A percentile compares a stretch with the other conserved stretches of the same genome.
phyloP scores from a whole-genome alignment of 2,329 filamentous ascomycete genomes.

The Salinomyces thailandicus region DNA sequence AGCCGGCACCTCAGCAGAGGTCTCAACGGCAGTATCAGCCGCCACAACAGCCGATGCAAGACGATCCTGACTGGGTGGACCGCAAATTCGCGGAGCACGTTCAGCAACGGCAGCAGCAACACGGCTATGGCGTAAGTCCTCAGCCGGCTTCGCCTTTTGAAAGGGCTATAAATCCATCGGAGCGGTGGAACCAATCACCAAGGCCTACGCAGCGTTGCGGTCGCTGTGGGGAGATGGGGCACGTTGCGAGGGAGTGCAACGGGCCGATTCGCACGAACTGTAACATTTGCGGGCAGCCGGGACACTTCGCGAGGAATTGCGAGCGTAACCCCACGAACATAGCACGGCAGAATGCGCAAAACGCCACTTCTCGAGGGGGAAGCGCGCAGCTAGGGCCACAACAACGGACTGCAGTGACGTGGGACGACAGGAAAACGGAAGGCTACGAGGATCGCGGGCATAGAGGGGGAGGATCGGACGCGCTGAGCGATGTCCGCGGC shows the following conservation, averaged over 20 bases:
- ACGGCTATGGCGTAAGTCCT: neutral
- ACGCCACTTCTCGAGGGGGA: neutral
- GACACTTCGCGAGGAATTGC: conserved; percentile 1
- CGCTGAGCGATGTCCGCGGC: neutral
- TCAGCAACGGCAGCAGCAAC: conserved; percentile 6
- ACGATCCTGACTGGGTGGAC: conserved; percentile 12
- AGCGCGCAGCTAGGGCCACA: neutral
- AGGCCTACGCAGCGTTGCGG: conserved; percentile 1
- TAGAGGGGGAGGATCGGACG: no score
- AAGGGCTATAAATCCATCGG: neutral
- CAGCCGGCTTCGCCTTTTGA: neutral
- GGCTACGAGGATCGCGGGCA: neutral
- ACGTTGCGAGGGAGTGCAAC: conserved; percentile 13
- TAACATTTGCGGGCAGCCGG: conserved; percentile 7
- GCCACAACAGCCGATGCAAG: neutral
- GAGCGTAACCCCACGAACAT: neutral
- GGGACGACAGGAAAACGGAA: neutral
- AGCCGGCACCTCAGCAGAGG: conserved; percentile 5
- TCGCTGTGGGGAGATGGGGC: conserved; percentile 13
- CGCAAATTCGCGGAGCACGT: conserved; percentile 10
- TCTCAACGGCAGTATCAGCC: neutral
- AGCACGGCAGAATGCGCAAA: neutral
- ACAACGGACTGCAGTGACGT: neutral
- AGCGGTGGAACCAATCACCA: neutral
- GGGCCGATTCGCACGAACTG: conserved; percentile 2